Conservation (phyloP, 176 grass and related monocot genomes). For the Aegilops umbellulata region DNA sequence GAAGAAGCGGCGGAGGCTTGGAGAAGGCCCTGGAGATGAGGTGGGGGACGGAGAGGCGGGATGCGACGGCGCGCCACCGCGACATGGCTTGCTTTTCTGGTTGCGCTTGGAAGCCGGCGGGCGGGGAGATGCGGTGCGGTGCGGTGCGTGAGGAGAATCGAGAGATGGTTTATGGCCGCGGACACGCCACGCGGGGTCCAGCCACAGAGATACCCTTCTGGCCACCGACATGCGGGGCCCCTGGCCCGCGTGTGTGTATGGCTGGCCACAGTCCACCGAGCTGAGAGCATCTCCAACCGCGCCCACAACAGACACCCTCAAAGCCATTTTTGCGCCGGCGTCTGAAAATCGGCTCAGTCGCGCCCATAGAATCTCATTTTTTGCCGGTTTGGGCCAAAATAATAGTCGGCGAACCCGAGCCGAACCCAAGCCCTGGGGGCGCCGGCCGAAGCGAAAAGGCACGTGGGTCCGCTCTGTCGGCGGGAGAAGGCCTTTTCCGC, state of each 20-base stretch:
- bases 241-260: background rate
- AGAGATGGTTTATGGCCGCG: constrained; percentile 27
- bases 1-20: constrained; percentile 26
- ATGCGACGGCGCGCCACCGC: constrained; percentile 47
- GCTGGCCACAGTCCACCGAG: no score
- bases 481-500: no score
- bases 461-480: no score
- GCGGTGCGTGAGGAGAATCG: background rate
- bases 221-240: constrained; percentile 18
- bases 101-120: background rate
- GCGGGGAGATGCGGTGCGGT: constrained; percentile 17
- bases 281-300: no score
- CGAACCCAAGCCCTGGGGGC: no score
- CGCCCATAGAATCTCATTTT: no score
- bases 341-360: no score
- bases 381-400: no score
- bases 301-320: background rate
- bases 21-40: constrained; percentile 32
- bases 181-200: constrained; percentile 4
- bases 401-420: no score
- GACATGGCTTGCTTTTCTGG: constrained; percentile 29
- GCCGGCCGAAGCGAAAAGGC: no score
- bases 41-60: constrained; percentile 36
- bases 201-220: background rate
- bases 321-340: no score